phyloP scores from a whole-genome alignment of 2,329 filamentous ascomycete genomes.

The Aspergillus fijiensis region DNA sequence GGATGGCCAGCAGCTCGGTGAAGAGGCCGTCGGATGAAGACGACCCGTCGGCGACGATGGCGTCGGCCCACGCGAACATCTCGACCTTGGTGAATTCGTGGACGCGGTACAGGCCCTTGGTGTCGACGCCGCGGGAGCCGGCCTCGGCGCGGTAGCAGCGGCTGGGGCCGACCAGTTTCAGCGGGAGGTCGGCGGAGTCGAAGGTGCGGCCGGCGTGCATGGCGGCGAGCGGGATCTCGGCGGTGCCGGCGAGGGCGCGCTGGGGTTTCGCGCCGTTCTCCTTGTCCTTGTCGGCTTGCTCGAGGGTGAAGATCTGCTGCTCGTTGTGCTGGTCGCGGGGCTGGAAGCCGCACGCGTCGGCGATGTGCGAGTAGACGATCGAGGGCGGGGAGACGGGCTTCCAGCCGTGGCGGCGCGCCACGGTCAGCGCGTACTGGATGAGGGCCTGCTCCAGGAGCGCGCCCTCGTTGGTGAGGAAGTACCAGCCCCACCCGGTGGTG shows the following conservation, averaged over 20 bases:
- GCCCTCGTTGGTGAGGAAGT: constrained; percentile 88
- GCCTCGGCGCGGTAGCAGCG: constrained; percentile 96
- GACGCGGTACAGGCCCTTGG: constrained; percentile 92
- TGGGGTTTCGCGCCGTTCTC: constrained; percentile 54
- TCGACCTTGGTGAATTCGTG: constrained; percentile 99
- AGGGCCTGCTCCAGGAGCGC: constrained; percentile 94
- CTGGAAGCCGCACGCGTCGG: constrained; percentile 88
- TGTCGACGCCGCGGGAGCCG: constrained; percentile 82
- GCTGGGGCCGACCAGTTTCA: constrained; percentile 79
- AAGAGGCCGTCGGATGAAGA: constrained; percentile 57
- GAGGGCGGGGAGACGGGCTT: constrained; percentile 78
- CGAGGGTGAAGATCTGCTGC: constrained; percentile 83
- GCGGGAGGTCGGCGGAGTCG: constrained; percentile 64
- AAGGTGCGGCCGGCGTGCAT: constrained; percentile 78
- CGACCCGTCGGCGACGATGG: constrained; percentile 47
- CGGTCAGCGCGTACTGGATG: constrained; percentile 76
- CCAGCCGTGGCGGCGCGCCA: constrained; percentile 75
- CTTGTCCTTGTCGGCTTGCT: constrained; percentile 64
- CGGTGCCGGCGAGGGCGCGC: constrained; percentile 78
- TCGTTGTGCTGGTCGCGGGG: constrained; percentile 87
- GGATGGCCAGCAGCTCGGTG: constrained; percentile 81
- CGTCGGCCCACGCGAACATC: constrained; percentile 84
- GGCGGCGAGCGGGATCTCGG: constrained; percentile 90
- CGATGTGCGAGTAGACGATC: constrained; percentile 89
- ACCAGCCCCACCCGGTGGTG: constrained; percentile 96